Evolutionary conservation across 1,284 basidiomycete genomes (phyloP).

Genomic region (Trametes sp.): DNA sequence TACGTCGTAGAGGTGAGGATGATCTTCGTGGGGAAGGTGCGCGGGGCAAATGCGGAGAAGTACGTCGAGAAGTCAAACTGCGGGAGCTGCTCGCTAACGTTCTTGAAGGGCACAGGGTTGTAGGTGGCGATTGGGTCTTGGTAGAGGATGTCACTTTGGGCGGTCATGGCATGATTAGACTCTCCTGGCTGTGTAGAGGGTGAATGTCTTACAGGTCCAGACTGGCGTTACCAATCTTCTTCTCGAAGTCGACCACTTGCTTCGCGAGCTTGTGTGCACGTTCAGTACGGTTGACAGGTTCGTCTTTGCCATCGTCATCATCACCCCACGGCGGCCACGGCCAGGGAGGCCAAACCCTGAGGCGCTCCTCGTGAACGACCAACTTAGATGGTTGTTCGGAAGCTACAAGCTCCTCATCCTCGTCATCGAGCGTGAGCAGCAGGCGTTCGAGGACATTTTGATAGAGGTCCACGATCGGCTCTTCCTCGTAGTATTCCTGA

Average conservation of each 20-base stretch:
- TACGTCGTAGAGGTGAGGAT: conserved; percentile 90
- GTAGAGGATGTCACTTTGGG: conserved; percentile 62
- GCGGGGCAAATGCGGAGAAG: conserved; percentile 84
- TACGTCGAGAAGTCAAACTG: conserved; percentile 87
- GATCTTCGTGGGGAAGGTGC: conserved; percentile 77
- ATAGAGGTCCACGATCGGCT: conserved; percentile 76
- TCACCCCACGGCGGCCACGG: conserved; percentile 86
- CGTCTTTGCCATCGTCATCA: conserved; percentile 62
- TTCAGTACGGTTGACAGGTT: conserved; percentile 48
- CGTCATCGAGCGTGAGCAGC: conserved; percentile 66
- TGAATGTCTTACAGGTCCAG: conserved; percentile 70
- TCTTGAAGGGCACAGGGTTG: conserved; percentile 80
- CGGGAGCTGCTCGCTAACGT: conserved; percentile 76
- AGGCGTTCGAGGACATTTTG: conserved; percentile 73
- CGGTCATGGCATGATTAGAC: background rate
- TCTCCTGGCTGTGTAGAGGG: background rate
- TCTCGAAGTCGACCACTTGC: conserved; percentile 84
- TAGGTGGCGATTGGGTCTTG: conserved; percentile 90
- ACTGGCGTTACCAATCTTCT: conserved; percentile 80
- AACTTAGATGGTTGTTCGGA: conserved; percentile 33
- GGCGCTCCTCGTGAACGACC: conserved; percentile 62
- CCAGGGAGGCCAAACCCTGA: conserved; percentile 80
- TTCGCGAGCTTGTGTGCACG: conserved; percentile 72
- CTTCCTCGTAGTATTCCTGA: conserved; percentile 92
- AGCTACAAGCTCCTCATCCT: conserved; percentile 44